phyloP scores from a whole-genome alignment of 805 yeast species.

The Saccharomyces paradoxus region DNA sequence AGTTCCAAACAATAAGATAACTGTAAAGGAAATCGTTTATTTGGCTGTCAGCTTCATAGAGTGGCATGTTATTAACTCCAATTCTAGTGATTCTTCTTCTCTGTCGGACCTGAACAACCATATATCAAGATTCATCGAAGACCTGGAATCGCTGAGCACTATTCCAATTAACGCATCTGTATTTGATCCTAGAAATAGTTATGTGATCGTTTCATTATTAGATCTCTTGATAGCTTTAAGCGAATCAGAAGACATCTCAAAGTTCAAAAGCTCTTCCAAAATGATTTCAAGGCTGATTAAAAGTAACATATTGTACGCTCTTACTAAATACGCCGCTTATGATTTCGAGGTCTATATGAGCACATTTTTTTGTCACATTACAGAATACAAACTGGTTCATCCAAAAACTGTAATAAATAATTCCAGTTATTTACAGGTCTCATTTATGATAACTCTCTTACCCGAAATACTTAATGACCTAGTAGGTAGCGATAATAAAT shows the following conservation, averaged over 20 bases:
- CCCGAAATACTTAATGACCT: conserved; percentile 9
- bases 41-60: conserved; percentile 31
- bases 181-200: conserved; percentile 28
- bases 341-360: conserved; percentile 15
- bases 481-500: conserved; percentile 4
- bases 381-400: neutral
- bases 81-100: conserved; percentile 32
- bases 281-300: conserved; percentile 31
- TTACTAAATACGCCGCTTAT: conserved; percentile 15
- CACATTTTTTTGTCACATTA: conserved; percentile 6
- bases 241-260: conserved; percentile 27
- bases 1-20: conserved; percentile 8
- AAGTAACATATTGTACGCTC: conserved; percentile 30
- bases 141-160: conserved; percentile 22
- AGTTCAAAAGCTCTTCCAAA: conserved; percentile 26
- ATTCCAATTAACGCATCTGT: conserved; percentile 21
- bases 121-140: conserved; percentile 18
- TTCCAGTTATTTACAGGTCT: conserved; percentile 8
- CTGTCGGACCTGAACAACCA: conserved; percentile 22
- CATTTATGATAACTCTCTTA: conserved; percentile 8
- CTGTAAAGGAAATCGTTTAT: conserved; percentile 40
- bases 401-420: conserved; percentile 2
- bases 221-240: conserved; percentile 26
- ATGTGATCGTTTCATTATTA: conserved; percentile 16
- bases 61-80: conserved; percentile 30